phyloP scores from a whole-genome alignment of 805 yeast genomes.

The Zygosaccharomyces bailii region DNA sequence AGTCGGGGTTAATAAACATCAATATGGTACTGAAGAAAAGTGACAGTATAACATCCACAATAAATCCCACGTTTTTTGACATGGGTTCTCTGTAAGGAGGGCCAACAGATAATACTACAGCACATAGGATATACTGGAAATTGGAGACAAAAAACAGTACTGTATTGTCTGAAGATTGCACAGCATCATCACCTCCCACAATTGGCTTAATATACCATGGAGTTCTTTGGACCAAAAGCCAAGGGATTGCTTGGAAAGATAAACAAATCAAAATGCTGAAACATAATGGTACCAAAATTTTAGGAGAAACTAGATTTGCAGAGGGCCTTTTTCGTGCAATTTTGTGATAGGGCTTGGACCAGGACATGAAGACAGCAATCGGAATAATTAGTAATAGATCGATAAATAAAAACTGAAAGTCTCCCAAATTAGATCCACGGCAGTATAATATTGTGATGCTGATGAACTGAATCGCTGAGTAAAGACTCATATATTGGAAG shows the following conservation, averaged over 20 bases:
- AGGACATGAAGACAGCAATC: slow-evolving; percentile 94
- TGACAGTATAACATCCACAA: slow-evolving; percentile 55
- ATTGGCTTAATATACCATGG: slow-evolving; percentile 79
- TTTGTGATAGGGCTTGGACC: slow-evolving; percentile 74
- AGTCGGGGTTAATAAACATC: slow-evolving; percentile 51
- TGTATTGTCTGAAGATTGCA: slow-evolving; percentile 86
- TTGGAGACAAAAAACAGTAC: slow-evolving; percentile 75
- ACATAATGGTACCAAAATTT: slow-evolving; percentile 77
- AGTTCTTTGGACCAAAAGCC: slow-evolving; percentile 55
- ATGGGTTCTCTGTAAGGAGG: slow-evolving; percentile 88
- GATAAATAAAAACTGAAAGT: slow-evolving; percentile 92
- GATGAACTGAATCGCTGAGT: slow-evolving; percentile 93
- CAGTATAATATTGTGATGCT: slow-evolving; percentile 82
- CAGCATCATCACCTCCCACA: slow-evolving; percentile 78
- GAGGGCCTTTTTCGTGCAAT: slow-evolving; percentile 79
- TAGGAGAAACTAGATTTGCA: slow-evolving; percentile 87
- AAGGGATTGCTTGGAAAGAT: slow-evolving; percentile 62
- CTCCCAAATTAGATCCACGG: slow-evolving; percentile 90
- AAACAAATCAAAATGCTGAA: slow-evolving; percentile 66
- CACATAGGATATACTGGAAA: slow-evolving; percentile 83
- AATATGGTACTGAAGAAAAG: slow-evolving; percentile 47
- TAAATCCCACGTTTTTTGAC: slow-evolving; percentile 63
- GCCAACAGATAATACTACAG: slow-evolving; percentile 82
- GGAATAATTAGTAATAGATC: slow-evolving; percentile 90
- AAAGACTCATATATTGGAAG: slow-evolving; percentile 95